Conservation (phyloP, 345 rosid genomes). For the Acer negundo region DNA sequence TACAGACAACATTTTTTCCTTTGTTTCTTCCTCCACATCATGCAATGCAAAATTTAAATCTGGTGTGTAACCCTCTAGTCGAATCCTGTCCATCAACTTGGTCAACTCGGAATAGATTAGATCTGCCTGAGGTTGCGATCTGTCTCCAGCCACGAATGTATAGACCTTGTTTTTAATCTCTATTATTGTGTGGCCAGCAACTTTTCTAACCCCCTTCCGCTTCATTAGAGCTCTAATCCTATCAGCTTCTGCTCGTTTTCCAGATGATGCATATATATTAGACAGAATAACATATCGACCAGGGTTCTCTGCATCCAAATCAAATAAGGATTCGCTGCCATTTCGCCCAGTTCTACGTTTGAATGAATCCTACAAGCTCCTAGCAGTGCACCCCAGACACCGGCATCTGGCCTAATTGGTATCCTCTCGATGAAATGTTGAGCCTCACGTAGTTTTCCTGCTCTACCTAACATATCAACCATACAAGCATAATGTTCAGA, state of each 20-base stretch:
- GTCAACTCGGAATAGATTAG: slow-evolving; percentile 33
- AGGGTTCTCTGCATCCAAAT: slow-evolving; percentile 34
- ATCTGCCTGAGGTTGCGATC: slow-evolving; percentile 37
- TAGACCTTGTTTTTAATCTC: slow-evolving; percentile 37
- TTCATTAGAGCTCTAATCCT: slow-evolving; percentile 38
- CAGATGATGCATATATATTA: slow-evolving; percentile 39
- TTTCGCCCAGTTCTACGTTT: slow-evolving; percentile 32
- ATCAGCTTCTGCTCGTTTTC: slow-evolving; percentile 29
- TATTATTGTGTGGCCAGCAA: slow-evolving; percentile 34
- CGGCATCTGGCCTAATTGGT: slow-evolving; percentile 46
- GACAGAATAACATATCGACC: slow-evolving; percentile 40
- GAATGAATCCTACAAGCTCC: slow-evolving; percentile 53
- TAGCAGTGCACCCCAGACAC: slow-evolving; percentile 50
- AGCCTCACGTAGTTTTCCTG: slow-evolving; percentile 47
- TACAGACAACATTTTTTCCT: slow-evolving; percentile 40
- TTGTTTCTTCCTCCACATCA: slow-evolving; percentile 50
- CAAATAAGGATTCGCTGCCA: slow-evolving; percentile 33
- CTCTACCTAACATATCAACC: slow-evolving; percentile 59
- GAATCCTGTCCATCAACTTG: slow-evolving; percentile 34
- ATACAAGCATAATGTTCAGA: slow-evolving; percentile 51
- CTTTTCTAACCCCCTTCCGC: slow-evolving; percentile 30
- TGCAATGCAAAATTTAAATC: slow-evolving; percentile 41
- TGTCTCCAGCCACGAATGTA: slow-evolving; percentile 47
- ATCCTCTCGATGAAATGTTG: slow-evolving; percentile 41
- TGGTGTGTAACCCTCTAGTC: slow-evolving; percentile 34